Evolutionary conservation across 345 rosid species (phyloP).

Genomic region (Gynandropsis gynandra): DNA sequence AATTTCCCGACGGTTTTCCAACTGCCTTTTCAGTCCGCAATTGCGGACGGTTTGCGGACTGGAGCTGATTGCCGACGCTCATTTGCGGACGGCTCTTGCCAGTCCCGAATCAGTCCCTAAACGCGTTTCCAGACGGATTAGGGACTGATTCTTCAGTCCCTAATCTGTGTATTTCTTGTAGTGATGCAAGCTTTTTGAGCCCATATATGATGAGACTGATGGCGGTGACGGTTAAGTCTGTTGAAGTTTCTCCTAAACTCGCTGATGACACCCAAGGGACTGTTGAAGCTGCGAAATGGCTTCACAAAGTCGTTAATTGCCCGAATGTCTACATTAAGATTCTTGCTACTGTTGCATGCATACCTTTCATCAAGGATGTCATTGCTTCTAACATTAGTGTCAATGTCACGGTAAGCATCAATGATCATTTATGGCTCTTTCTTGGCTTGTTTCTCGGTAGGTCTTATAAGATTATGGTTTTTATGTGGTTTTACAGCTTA

Average conservation of each 20-base stretch:
- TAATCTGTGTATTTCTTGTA: too few relatives aligned
- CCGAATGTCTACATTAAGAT: constrained; percentile 92
- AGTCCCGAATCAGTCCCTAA: too few relatives aligned
- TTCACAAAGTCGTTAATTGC: constrained; percentile 76
- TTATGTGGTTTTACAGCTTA: constrained; percentile 50
- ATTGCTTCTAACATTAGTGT: constrained; percentile 83
- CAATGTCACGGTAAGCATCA: constrained; percentile 77
- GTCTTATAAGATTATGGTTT: not conserved
- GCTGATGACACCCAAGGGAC: constrained; percentile 89
- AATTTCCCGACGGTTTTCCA: too few relatives aligned
- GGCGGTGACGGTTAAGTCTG: constrained; percentile 96
- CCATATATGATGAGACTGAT: constrained; percentile 82
- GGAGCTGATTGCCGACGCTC: too few relatives aligned
- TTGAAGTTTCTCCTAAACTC: constrained; percentile 93
- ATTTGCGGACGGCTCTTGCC: too few relatives aligned
- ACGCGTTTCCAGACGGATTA: too few relatives aligned
- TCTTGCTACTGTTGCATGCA: constrained; percentile 88
- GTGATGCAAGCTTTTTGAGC: constrained; percentile 90
- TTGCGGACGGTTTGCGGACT: too few relatives aligned
- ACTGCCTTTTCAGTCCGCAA: too few relatives aligned
- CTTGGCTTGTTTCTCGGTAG: not conserved
- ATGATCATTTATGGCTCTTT: constrained; percentile 3
- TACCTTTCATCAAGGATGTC: constrained; percentile 89
- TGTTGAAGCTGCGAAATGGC: constrained; percentile 83
- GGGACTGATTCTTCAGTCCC: too few relatives aligned